Conservation (phyloP, 176 grass and related monocot genomes). For the Aegilops umbellulata region DNA sequence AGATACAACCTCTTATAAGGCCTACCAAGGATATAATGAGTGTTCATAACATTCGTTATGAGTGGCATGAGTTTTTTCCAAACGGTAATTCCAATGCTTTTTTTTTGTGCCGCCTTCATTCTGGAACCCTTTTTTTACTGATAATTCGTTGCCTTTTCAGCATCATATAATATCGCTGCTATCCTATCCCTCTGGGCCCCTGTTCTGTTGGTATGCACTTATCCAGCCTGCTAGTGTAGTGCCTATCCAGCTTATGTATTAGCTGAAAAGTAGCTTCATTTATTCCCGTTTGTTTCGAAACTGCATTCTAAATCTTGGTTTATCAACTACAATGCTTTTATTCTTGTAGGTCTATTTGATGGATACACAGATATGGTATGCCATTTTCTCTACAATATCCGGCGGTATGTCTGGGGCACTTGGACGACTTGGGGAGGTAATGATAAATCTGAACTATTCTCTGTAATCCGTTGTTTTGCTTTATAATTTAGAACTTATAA, state of each 20-base stretch:
- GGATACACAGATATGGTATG: slow-evolving; percentile 99
- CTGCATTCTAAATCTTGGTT: not conserved
- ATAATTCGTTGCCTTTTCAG: slow-evolving; percentile 44
- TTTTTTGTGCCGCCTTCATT: not conserved
- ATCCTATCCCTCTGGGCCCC: slow-evolving; percentile 85
- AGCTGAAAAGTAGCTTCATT: not conserved
- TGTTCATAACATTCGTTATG: slow-evolving; percentile 76
- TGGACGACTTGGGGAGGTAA: slow-evolving; percentile 93
- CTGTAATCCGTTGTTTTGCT: not conserved
- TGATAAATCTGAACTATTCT: slow-evolving; percentile 29
- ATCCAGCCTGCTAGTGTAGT: slow-evolving; percentile 12
- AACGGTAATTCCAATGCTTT: slow-evolving; percentile 53
- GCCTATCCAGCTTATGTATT: slow-evolving; percentile 18
- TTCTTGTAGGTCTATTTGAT: slow-evolving; percentile 87
- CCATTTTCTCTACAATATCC: slow-evolving; percentile 89
- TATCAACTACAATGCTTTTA: slow-evolving; percentile 9
- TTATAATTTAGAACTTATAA: not conserved
- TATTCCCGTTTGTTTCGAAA: slow-evolving; percentile 10
- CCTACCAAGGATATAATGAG: slow-evolving; percentile 93
- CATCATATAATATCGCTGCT: slow-evolving; percentile 73
- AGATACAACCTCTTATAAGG: slow-evolving; percentile 91
- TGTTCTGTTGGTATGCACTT: slow-evolving; percentile 69
- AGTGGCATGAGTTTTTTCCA: slow-evolving; percentile 96
- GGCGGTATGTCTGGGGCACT: slow-evolving; percentile 95
- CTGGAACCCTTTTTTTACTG: slow-evolving; percentile 3